Evolutionary conservation across 2,329 filamentous ascomycete species (phyloP).

Genomic region (Bipolaris victoriae): DNA sequence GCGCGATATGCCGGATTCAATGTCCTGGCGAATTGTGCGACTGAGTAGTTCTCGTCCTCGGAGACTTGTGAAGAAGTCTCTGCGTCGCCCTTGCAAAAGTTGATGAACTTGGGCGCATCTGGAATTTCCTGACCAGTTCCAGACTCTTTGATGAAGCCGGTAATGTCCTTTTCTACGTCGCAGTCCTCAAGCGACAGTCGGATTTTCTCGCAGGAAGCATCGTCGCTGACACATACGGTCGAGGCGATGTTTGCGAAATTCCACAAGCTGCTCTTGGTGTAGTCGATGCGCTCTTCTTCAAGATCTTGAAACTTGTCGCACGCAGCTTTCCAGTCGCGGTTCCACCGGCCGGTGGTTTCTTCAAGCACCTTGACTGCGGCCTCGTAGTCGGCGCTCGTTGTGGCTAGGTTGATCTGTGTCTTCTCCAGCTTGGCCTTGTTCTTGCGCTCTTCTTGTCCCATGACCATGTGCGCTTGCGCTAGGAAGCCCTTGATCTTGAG

Average conservation of each 20-base stretch:
- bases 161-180: conserved; percentile 95
- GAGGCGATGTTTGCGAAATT: conserved; percentile 97
- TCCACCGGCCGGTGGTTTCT: conserved; percentile 95
- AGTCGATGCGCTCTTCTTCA: conserved; percentile 95
- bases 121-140: conserved; percentile 98
- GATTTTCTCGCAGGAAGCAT: conserved; percentile 91
- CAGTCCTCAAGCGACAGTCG: conserved; percentile 90
- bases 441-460: conserved; percentile 98
- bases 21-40: conserved; percentile 92
- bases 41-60: conserved; percentile 88
- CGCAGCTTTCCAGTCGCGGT: conserved; percentile 96
- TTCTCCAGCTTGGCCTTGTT: conserved; percentile 99
- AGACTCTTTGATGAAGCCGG: conserved; percentile 81
- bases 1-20: conserved; percentile 95
- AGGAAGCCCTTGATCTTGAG: conserved; percentile 98
- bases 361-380: conserved; percentile 89
- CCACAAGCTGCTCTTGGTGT: conserved; percentile 97
- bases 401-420: conserved; percentile 92
- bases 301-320: conserved; percentile 99
- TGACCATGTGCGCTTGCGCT: conserved; percentile 99
- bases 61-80: conserved; percentile 83
- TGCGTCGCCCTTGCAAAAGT: conserved; percentile 90
- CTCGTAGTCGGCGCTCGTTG: conserved; percentile 92
- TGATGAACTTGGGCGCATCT: conserved; percentile 96
- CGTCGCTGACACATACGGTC: conserved; percentile 96